These are phyloP conservation scores for Elongisporangium anandrum DNA, from an alignment of 352 stramenopile genomes.

Conservation along the genomic window DNA sequence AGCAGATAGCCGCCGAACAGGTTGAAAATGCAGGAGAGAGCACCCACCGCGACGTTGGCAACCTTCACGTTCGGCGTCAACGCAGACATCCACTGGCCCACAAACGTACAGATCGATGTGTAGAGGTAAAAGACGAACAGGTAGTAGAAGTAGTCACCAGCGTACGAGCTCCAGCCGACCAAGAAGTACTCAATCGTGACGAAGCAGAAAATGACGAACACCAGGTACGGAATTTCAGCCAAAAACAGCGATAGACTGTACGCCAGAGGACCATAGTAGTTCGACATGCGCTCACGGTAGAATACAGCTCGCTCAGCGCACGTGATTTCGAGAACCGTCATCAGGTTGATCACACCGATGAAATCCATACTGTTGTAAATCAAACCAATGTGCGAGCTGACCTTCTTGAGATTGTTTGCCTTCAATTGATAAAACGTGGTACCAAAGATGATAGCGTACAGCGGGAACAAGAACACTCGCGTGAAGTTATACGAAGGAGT, in stretches of 20 bases:
- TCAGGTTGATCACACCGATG: constrained; percentile 55
- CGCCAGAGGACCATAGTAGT: constrained; percentile 58
- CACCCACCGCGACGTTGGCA: constrained; percentile 67
- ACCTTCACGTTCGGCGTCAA: constrained; percentile 74
- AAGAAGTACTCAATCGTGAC: constrained; percentile 50
- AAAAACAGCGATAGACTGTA: constrained; percentile 60
- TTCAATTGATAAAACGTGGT: constrained; percentile 55
- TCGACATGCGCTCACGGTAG: constrained; percentile 64
- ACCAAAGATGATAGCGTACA: constrained; percentile 48
- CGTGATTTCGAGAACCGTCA: constrained; percentile 55
- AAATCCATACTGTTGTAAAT: constrained; percentile 73
- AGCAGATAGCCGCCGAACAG: constrained; percentile 56
- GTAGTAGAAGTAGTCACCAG: constrained; percentile 16
- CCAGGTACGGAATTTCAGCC: constrained; percentile 52
- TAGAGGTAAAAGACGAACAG: constrained; percentile 40
- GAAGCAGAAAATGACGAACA: constrained; percentile 34
- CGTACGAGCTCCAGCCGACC: constrained; percentile 12
- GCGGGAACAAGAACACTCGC: constrained; percentile 42
- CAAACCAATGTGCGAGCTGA: constrained; percentile 55
- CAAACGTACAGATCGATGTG: constrained; percentile 55
- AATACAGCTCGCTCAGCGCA: constrained; percentile 51
- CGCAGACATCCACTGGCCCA: constrained; percentile 72
- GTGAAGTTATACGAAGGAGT: constrained; percentile 51
- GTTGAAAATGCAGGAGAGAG: constrained; percentile 65
- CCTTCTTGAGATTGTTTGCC: constrained; percentile 21